Percentiles rank a stretch among this genome's conserved stretches.
These are phyloP conservation scores for Lepidium campestre DNA, from an alignment of 441 rosid species.

Conservation along the genomic window DNA sequence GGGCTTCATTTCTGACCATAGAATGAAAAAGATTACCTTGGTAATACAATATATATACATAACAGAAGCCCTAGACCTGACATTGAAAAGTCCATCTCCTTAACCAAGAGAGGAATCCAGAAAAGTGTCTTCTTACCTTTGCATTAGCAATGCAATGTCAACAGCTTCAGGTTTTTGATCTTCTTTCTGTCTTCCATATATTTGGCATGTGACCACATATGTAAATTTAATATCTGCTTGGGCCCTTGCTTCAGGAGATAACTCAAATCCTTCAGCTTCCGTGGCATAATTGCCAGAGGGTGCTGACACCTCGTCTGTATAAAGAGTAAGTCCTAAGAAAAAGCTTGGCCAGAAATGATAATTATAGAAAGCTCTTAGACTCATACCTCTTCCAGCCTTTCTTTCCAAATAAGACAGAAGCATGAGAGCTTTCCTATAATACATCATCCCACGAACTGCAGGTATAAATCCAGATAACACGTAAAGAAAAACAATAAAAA, in stretches of 20 bases:
- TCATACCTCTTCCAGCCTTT: slow-evolving; percentile 60
- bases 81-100: background rate
- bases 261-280: slow-evolving; percentile 77
- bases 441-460: slow-evolving; percentile 99
- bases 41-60: slow-evolving; percentile 1
- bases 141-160: slow-evolving; percentile 94
- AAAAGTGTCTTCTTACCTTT: slow-evolving; percentile 44
- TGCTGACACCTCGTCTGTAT: slow-evolving; percentile 69
- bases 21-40: slow-evolving; percentile 9
- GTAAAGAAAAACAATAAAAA: background rate
- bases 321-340: slow-evolving; percentile 19
- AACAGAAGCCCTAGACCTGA: slow-evolving; percentile 13
- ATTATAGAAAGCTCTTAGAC: slow-evolving; percentile 37
- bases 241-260: slow-evolving; percentile 92
- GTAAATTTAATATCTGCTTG: slow-evolving; percentile 93
- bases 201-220: slow-evolving; percentile 94
- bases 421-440: slow-evolving; percentile 97
- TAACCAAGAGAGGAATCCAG: background rate
- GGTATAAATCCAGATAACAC: slow-evolving; percentile 5
- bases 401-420: slow-evolving; percentile 91
- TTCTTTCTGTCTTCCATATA: slow-evolving; percentile 98
- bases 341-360: slow-evolving; percentile 13
- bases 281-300: slow-evolving; percentile 42
- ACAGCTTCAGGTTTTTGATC: slow-evolving; percentile 92
- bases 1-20: slow-evolving; percentile 91